Evolutionary conservation across 1,284 basidiomycete genomes (phyloP).

Genomic region (Irpex sp.): DNA sequence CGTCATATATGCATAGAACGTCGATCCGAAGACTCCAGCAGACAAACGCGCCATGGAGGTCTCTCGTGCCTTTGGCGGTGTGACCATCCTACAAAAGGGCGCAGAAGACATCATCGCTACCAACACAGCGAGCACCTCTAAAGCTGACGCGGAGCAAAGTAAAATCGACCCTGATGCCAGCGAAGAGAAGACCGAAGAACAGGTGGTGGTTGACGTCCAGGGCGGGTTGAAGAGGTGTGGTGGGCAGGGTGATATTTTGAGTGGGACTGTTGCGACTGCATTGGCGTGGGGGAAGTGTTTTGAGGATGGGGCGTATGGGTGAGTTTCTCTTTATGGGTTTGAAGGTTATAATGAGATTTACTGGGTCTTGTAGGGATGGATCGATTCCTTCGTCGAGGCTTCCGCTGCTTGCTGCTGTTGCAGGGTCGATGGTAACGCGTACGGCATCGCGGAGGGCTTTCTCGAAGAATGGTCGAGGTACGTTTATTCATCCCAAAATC

Average conservation of each 20-base stretch:
- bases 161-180: slow-evolving; percentile 14
- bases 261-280: slow-evolving; percentile 84
- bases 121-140: slow-evolving; percentile 54
- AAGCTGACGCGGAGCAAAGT: slow-evolving; percentile 26
- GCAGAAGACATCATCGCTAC: slow-evolving; percentile 64
- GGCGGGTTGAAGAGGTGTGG: slow-evolving; percentile 93
- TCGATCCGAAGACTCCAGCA: slow-evolving; percentile 46
- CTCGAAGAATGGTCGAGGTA: slow-evolving; percentile 59
- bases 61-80: slow-evolving; percentile 76
- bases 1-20: slow-evolving; percentile 32
- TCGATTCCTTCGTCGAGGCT: slow-evolving; percentile 57
- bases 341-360: no score
- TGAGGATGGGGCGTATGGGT: slow-evolving; percentile 78
- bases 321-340: slow-evolving; percentile 22
- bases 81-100: slow-evolving; percentile 94
- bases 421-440: slow-evolving; percentile 85
- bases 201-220: slow-evolving; percentile 62
- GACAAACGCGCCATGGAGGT: slow-evolving; percentile 57
- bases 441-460: slow-evolving; percentile 79
- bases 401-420: slow-evolving; percentile 85
- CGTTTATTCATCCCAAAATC: background rate
- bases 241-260: slow-evolving; percentile 93
- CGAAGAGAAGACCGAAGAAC: slow-evolving; percentile 34
- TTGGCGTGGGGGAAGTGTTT: slow-evolving; percentile 95
- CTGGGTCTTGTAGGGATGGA: slow-evolving; percentile 38